Percentiles rank a stretch among this genome's conserved stretches.
Conservation (phyloP, 2,329 filamentous ascomycete genomes). For the Aspergillus quadrilineatus region DNA sequence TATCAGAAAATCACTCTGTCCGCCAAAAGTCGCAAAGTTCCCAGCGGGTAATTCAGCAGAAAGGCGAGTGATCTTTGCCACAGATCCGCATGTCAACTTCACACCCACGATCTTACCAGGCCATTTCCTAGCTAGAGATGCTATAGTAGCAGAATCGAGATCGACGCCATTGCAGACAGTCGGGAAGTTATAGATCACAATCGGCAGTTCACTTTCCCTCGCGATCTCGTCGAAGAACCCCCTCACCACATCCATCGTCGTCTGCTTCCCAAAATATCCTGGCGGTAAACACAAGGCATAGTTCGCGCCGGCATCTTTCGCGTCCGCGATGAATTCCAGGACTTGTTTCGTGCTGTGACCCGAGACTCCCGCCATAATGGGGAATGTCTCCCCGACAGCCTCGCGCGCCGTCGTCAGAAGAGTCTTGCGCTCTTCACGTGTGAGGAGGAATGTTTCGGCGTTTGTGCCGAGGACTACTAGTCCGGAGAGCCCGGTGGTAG, state of each 20-base stretch:
- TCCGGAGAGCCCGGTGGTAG: constrained; percentile 51
- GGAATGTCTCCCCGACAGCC: constrained; percentile 54
- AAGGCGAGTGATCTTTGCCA: constrained; percentile 60
- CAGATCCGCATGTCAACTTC: constrained; percentile 64
- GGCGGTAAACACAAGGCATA: constrained; percentile 62
- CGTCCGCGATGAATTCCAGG: constrained; percentile 59
- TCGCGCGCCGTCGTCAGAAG: constrained; percentile 57
- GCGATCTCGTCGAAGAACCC: constrained; percentile 61
- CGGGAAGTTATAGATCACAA: constrained; percentile 69
- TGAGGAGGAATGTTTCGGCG: constrained; percentile 57
- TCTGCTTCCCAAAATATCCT: constrained; percentile 66
- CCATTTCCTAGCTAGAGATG: constrained; percentile 50
- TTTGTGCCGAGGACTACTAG: constrained; percentile 58
- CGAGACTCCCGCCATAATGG: constrained; percentile 64
- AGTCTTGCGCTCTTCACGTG: constrained; percentile 56
- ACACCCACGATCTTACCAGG: constrained; percentile 60
- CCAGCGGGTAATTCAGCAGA: constrained; percentile 53
- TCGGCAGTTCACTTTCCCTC: constrained; percentile 51
- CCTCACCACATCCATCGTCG: constrained; percentile 56
- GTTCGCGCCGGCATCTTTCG: constrained; percentile 59
- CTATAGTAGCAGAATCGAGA: constrained; percentile 63
- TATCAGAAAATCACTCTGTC: constrained; percentile 69
- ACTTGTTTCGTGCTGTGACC: constrained; percentile 67
- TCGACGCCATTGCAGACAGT: constrained; percentile 67
- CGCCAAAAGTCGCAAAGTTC: constrained; percentile 67